Evolutionary conservation across 768 basidiomycete genomes (phyloP).

Genomic region (Lactifluus volemus): DNA sequence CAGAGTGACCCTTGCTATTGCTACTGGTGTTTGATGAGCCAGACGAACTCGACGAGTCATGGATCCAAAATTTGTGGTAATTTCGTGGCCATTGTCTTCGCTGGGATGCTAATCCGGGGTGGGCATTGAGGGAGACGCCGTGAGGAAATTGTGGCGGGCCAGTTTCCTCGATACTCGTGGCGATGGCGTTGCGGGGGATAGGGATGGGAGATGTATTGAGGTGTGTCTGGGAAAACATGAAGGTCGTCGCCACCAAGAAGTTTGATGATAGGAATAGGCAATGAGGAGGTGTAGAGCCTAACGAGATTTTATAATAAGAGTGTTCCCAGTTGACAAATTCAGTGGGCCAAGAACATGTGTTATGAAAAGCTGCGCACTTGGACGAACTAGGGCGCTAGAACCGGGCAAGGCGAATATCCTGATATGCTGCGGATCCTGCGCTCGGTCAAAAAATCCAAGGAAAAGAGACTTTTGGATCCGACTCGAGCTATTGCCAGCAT

Average conservation of each 20-base stretch:
- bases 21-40: neutral
- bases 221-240: neutral
- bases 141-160: neutral
- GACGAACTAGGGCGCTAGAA: neutral
- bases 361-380: neutral
- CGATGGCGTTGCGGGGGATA: neutral
- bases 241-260: neutral
- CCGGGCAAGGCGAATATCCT: neutral
- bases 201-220: neutral
- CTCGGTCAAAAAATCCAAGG: neutral
- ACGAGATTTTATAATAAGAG: neutral
- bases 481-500: neutral
- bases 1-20: neutral
- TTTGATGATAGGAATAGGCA: neutral
- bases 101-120: neutral
- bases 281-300: neutral
- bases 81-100: neutral
- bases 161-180: neutral
- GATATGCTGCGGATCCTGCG: neutral
- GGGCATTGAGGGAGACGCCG: neutral
- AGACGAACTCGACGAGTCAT: conserved; percentile 1
- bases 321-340: neutral
- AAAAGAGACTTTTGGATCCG: neutral
- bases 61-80: neutral
- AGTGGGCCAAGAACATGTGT: neutral